Evolutionary conservation across 1,284 basidiomycete genomes (phyloP), one percentile per base, ranked within the genome.

Genomic region (Porodaedalea pini): DNA sequence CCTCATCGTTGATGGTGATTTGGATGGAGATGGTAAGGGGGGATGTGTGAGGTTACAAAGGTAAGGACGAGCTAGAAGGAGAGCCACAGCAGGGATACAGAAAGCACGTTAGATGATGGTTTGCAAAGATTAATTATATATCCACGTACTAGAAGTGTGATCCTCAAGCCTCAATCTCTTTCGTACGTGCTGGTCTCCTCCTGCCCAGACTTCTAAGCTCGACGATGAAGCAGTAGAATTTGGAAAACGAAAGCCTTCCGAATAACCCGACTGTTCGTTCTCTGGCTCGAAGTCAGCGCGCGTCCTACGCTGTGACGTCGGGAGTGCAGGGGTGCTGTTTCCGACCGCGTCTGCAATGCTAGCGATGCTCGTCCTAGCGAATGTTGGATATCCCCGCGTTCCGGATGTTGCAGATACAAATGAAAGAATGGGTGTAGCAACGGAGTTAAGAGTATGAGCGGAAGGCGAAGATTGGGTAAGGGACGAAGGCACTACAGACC

Each of bases 141-240:
- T 44, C 37, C 70, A 69, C 37, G 68, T 60, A 58, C 58, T 57
- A 54, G 63, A 63, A 61, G 62, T 64, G 54, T 67, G 66, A 65
- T 66, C 76, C 65, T 77, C 76, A 69, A 82, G 74, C 71, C 86
- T 80, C 75, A 83, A 84, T 78, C 86, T 78, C 78, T 89, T 89
- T 70, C 79, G 77, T 62, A 80, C 80, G 41, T 47, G 54, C 23
- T 47, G 41, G 15, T 52, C 40, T 23, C 32, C 39, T 39, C 39
- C 29, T 40, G 49, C 29, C 15, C 27, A 41, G 23, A 10, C 23
- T 19, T 39, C 37, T n/a, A 36, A 23, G 6, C 32, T 36, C 31
- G 34, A 31, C 4, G 51, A 54, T 54, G 43, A 21, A 39, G 40
- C n/a, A 34, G 41, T 11, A 5, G 54, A 25, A 17, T 7, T 19